Evolutionary conservation across 139 green algal species (phyloP), one percentile per base, ranked within the genome.

Genomic region (Chlamydomonas sp.): DNA sequence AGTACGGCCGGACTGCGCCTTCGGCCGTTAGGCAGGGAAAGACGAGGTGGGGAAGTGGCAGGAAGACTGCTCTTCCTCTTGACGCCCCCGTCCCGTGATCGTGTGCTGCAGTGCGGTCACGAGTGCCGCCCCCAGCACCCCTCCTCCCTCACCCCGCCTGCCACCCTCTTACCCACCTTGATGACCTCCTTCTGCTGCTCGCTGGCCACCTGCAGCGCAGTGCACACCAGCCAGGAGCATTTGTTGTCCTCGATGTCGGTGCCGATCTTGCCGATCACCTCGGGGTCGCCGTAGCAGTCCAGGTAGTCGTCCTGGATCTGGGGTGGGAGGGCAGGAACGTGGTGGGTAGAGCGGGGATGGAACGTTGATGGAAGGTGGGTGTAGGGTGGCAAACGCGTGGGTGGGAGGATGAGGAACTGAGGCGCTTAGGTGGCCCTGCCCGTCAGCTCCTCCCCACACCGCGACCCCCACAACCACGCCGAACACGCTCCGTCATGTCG

Each of bases 191-290:
- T 93, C 94, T 99, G 98, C 83, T 94, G 93, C 3, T 93, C 86
- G 63, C 18, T 94, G 0, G 96, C 98, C 8, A 92, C 78, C 90
- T 97, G 66, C 86, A 99, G 93, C 16, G 96, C 98, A 58, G 97
- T 96, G 83, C 98, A 97, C 58, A 99, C 96, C 61, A 99, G 92
- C 98, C 98, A 99, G 59, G 94, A 98, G 93, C 98, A 99, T 93
- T 99, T 99, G 94, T 97, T 99, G 93, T 99, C 98, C 91, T 98
- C 92, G 82, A 99, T 99, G 92, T 99, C 98, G 60, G 98, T 99
- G 31, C 98, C 98, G n/a, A 99, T 95, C 91, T 99, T 99, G 82
- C 98, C 98, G 78, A 99, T 98, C 4, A 98, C 93, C 76, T 96
- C 95, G 4, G 98, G 98, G 85, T 98, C 96, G 20, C 95, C 98